These are phyloP conservation scores for Plenodomus tracheiphilus DNA, from an alignment of 2,329 filamentous ascomycete species.

Conservation along the genomic window DNA sequence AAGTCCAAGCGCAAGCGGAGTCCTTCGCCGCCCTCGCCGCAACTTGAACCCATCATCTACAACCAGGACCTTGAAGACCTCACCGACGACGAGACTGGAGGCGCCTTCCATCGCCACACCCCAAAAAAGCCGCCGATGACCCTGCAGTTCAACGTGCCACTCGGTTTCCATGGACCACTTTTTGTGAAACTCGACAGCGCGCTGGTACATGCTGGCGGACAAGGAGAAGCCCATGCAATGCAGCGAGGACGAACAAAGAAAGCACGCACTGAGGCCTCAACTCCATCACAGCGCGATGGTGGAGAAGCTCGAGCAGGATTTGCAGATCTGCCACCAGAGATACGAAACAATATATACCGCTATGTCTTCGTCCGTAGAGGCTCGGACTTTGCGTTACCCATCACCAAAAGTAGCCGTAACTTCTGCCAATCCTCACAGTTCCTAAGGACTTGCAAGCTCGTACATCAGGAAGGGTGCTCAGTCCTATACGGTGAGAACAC, in stretches of 20 bases:
- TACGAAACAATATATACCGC: conserved; percentile 54
- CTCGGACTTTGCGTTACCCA: conserved; percentile 41
- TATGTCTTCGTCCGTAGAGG: conserved; percentile 45
- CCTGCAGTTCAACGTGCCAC: conserved; percentile 52
- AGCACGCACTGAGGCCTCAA: neutral
- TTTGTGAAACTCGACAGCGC: conserved; percentile 46
- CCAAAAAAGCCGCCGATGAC: conserved; percentile 35
- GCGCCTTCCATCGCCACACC: conserved; percentile 15
- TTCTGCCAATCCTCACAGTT: conserved; percentile 50
- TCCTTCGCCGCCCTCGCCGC: conserved; percentile 42
- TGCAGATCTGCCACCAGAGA: conserved; percentile 43
- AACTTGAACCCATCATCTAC: conserved; percentile 37
- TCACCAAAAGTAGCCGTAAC: conserved; percentile 14
- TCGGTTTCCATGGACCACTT: conserved; percentile 51
- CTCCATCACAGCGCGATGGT: neutral
- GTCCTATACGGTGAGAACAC: conserved; percentile 56
- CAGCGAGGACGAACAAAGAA: conserved; percentile 14
- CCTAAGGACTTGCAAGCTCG: conserved; percentile 51
- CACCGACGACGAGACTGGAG: conserved; percentile 33
- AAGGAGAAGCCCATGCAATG: conserved; percentile 20
- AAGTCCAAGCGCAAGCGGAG: conserved; percentile 43
- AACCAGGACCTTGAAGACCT: conserved; percentile 31
- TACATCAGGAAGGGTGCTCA: conserved; percentile 51
- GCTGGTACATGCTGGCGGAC: conserved; percentile 18
- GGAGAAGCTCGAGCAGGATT: conserved; percentile 21